Conservation (phyloP, 2,329 filamentous ascomycete species). For the Ophiostoma sp. region DNA sequence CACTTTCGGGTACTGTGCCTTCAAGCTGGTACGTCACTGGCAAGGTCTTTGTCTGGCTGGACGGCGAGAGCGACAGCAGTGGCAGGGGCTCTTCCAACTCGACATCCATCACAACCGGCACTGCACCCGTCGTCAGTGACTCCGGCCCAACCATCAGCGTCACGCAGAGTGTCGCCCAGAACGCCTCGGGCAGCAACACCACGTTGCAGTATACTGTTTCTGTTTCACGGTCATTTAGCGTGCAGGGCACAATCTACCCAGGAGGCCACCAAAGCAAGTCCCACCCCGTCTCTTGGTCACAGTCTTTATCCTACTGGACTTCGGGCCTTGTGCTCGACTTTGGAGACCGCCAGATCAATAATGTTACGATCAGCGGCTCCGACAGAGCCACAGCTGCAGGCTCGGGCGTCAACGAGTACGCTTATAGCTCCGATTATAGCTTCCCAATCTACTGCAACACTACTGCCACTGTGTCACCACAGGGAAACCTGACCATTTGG, state of each 20-base stretch:
- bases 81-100: neutral
- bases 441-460: conserved; percentile 59
- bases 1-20: conserved; percentile 52
- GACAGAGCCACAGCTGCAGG: conserved; percentile 31
- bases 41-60: conserved; percentile 75
- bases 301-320: conserved; percentile 51
- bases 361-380: conserved; percentile 32
- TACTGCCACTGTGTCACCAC: conserved; percentile 40
- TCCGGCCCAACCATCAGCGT: conserved; percentile 37
- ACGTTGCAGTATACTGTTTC: conserved; percentile 55
- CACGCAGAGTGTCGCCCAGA: conserved; percentile 44
- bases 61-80: conserved; percentile 37
- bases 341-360: conserved; percentile 41
- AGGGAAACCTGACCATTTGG: conserved; percentile 44
- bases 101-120: conserved; percentile 46
- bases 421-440: conserved; percentile 41
- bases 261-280: conserved; percentile 31
- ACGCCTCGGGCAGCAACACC: conserved; percentile 51
- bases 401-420: conserved; percentile 29
- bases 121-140: conserved; percentile 29
- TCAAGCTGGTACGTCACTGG: conserved; percentile 70
- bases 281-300: conserved; percentile 49
- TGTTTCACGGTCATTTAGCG: conserved; percentile 50
- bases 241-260: conserved; percentile 49
- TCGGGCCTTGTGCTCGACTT: conserved; percentile 42